Evolutionary conservation across 768 basidiomycete genomes (phyloP).

Genomic region (Russula olivacea): DNA sequence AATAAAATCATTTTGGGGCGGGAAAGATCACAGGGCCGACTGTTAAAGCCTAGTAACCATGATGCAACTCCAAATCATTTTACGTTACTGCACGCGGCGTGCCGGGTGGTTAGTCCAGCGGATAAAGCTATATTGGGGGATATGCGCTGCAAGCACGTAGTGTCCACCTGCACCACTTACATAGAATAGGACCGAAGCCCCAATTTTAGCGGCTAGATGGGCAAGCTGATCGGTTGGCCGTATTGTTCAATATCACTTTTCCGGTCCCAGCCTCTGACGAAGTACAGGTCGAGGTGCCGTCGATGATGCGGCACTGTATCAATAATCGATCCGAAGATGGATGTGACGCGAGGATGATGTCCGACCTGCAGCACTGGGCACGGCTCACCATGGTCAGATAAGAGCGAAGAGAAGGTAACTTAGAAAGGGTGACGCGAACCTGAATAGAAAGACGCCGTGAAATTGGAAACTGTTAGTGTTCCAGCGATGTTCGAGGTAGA

Average conservation of each 20-base stretch:
- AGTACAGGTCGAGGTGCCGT: conserved; percentile 78
- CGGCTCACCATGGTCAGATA: neutral
- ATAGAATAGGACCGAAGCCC: conserved; percentile 75
- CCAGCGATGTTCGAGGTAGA: conserved; percentile 72
- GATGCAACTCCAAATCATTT: conserved; percentile 73
- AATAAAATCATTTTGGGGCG: conserved; percentile 39
- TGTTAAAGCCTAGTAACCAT: conserved; percentile 40
- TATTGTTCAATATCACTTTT: conserved; percentile 63
- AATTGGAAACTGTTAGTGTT: conserved; percentile 50
- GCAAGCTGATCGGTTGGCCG: conserved; percentile 54
- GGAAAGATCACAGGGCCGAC: conserved; percentile 60
- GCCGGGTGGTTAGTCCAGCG: neutral
- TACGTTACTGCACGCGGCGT: conserved; percentile 48
- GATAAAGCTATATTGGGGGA: conserved; percentile 38
- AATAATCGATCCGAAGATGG: conserved; percentile 47
- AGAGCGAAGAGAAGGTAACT: neutral
- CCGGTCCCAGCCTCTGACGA: conserved; percentile 50
- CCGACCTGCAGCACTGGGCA: conserved; percentile 55
- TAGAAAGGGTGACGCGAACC: conserved; percentile 34
- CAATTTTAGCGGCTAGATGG: conserved; percentile 65
- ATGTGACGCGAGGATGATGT: conserved; percentile 62
- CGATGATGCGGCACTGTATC: conserved; percentile 66
- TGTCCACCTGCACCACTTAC: conserved; percentile 52
- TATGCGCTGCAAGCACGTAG: conserved; percentile 55
- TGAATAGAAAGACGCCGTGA: conserved; percentile 73